Conservation (phyloP, 352 stramenopile genomes). For the Phytopythium helicoides region DNA sequence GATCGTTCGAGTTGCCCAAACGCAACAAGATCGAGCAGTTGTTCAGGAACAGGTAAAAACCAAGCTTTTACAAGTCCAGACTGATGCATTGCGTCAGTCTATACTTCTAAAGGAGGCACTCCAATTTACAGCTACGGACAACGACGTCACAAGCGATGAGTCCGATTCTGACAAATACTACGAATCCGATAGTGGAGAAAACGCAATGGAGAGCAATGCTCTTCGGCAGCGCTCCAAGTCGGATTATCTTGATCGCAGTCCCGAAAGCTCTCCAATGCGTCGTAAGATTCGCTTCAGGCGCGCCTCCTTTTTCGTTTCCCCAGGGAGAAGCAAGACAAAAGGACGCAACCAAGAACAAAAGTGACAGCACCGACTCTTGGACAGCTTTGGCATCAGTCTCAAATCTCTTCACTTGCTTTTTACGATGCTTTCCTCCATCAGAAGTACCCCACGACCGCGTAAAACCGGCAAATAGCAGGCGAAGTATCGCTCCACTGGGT, state of each 20-base stretch:
- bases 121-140: slow-evolving; percentile 23
- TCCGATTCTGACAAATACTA: slow-evolving; percentile 27
- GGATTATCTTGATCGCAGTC: slow-evolving; percentile 55
- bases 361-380: slow-evolving; percentile 15
- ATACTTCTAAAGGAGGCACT: slow-evolving; percentile 46
- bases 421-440: slow-evolving; percentile 22
- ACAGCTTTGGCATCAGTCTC: slow-evolving; percentile 2
- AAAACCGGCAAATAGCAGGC: slow-evolving; percentile 7
- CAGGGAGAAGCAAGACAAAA: slow-evolving; percentile 7
- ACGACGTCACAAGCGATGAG: slow-evolving; percentile 13
- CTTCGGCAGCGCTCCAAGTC: slow-evolving; percentile 18
- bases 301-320: slow-evolving; percentile 23
- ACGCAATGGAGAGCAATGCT: slow-evolving; percentile 5
- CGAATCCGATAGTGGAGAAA: slow-evolving; percentile 13
- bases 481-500: slow-evolving; percentile 31
- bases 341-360: slow-evolving; percentile 18
- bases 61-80: slow-evolving; percentile 50
- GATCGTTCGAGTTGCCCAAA: slow-evolving; percentile 28
- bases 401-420: slow-evolving; percentile 31
- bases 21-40: slow-evolving; percentile 34
- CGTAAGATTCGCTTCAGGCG: slow-evolving; percentile 16
- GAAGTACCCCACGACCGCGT: slow-evolving; percentile 1
- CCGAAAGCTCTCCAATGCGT: slow-evolving; percentile 73
- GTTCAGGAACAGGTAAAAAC: slow-evolving; percentile 40
- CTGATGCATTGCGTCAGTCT: slow-evolving; percentile 47